These are phyloP conservation scores for Hemisphaericaspora subhashii DNA, from an alignment of 1,139 yeast genomes.

Conservation along the genomic window DNA sequence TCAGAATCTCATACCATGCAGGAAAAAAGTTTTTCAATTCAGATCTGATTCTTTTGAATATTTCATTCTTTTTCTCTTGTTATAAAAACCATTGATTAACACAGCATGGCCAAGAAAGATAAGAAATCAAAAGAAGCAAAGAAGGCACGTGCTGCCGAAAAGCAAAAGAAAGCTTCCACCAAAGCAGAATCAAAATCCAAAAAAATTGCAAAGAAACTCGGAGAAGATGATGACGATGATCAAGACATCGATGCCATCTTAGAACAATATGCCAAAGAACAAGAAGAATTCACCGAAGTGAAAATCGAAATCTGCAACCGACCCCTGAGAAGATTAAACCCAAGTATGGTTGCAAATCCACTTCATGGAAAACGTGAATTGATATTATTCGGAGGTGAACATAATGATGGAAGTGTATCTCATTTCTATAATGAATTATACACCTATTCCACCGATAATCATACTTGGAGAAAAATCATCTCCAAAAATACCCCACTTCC, in stretches of 20 bases:
- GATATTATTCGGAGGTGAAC: slow-evolving; percentile 87
- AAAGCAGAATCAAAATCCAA: slow-evolving; percentile 76
- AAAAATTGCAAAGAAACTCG: slow-evolving; percentile 72
- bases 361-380: slow-evolving; percentile 75
- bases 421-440: slow-evolving; percentile 80
- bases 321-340: slow-evolving; percentile 72
- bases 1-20: background rate
- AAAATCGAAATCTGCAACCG: slow-evolving; percentile 53
- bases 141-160: slow-evolving; percentile 84
- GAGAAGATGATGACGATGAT: slow-evolving; percentile 81
- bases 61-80: background rate
- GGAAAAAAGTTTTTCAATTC: slow-evolving; percentile 5
- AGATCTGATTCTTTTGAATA: no score
- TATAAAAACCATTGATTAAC: background rate
- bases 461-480: slow-evolving; percentile 74
- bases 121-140: slow-evolving; percentile 88
- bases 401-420: slow-evolving; percentile 53
- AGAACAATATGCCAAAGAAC: slow-evolving; percentile 76
- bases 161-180: slow-evolving; percentile 69
- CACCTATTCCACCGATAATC: slow-evolving; percentile 73
- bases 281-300: slow-evolving; percentile 74
- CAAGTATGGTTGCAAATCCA: slow-evolving; percentile 76
- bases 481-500: slow-evolving; percentile 92
- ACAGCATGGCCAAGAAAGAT: slow-evolving; percentile 75
- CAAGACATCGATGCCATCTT: slow-evolving; percentile 84